A percentile compares a stretch with the other conserved stretches of the same genome.
phyloP scores from a whole-genome alignment of 371 early-diverging fungal species.

The Gilbertella persicaria region DNA sequence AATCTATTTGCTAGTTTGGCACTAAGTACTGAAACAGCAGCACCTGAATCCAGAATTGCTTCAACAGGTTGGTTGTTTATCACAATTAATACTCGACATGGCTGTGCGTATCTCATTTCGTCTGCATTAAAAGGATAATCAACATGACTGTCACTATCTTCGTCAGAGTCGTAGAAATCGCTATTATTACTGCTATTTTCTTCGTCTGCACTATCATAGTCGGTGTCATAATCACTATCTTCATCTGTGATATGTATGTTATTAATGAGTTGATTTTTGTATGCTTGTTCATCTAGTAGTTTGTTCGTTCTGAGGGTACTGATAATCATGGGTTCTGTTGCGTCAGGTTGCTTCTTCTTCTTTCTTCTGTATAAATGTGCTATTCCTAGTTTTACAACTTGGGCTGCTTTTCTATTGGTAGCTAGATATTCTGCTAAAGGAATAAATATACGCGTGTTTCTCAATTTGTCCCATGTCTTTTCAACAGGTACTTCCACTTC shows the following conservation, averaged over 20 bases:
- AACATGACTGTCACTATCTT: not conserved
- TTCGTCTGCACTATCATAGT: not conserved
- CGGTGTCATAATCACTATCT: not conserved
- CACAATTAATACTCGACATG: not conserved
- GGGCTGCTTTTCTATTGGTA: not conserved
- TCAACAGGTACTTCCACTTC: not conserved
- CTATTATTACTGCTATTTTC: not conserved
- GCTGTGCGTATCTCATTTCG: conserved; percentile 3
- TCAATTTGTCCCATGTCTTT: conserved; percentile 6
- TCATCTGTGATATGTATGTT: not conserved
- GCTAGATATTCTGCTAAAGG: conserved; percentile 3
- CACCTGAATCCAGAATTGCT: conserved; percentile 21
- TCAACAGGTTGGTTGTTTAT: conserved; percentile 6
- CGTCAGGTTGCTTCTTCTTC: not conserved
- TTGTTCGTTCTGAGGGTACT: not conserved
- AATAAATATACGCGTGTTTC: not conserved
- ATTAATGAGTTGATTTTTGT: not conserved
- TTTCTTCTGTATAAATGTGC: not conserved
- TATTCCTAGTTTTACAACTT: conserved; percentile 5
- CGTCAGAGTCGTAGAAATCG: not conserved
- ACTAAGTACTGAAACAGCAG: conserved; percentile 17
- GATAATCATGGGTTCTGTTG: not conserved
- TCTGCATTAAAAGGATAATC: conserved; percentile 9
- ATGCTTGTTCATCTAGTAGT: not conserved
- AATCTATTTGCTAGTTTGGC: conserved; percentile 7